A percentile compares a stretch with the other conserved stretches of the same genome.
phyloP scores from a whole-genome alignment of 257 asterid species.

The Solanum ossicruentum region DNA sequence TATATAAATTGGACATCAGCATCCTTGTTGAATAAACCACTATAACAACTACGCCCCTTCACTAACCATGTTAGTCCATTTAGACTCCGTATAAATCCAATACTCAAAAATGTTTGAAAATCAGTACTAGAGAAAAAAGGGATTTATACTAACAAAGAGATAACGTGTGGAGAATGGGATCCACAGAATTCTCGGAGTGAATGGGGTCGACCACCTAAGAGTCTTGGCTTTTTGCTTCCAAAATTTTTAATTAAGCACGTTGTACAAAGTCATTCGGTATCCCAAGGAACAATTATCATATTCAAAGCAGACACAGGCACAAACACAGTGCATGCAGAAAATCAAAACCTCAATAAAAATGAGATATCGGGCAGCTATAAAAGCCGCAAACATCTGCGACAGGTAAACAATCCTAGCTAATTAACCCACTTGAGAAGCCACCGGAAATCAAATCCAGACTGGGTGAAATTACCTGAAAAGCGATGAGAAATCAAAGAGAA shows the following conservation, averaged over 20 bases:
- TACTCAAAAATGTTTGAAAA: not conserved
- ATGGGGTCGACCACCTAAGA: slow-evolving; percentile 29
- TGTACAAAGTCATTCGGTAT: slow-evolving; percentile 3
- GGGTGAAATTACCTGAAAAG: not conserved
- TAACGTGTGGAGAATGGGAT: slow-evolving; percentile 27
- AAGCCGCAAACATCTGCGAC: not conserved
- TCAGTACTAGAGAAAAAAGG: slow-evolving; percentile 8
- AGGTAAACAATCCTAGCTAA: not conserved
- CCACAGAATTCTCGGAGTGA: slow-evolving; percentile 25
- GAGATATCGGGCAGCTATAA: not conserved
- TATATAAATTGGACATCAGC: not conserved
- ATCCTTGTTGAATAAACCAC: not conserved
- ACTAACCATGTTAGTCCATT: not conserved
- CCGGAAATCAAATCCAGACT: not conserved
- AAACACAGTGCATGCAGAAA: slow-evolving; percentile 36
- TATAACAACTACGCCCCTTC: not conserved
- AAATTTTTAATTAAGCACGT: slow-evolving; percentile 4
- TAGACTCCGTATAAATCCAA: not conserved
- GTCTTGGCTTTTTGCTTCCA: slow-evolving; percentile 4
- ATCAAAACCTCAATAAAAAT: not conserved
- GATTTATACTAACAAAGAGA: slow-evolving; percentile 18
- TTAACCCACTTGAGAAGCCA: not conserved
- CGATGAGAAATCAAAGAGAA: not conserved
- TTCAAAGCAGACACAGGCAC: not conserved
- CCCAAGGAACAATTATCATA: not conserved